phyloP scores from a whole-genome alignment of 108 stramenopile species.

The Skeletonema marinoi region DNA sequence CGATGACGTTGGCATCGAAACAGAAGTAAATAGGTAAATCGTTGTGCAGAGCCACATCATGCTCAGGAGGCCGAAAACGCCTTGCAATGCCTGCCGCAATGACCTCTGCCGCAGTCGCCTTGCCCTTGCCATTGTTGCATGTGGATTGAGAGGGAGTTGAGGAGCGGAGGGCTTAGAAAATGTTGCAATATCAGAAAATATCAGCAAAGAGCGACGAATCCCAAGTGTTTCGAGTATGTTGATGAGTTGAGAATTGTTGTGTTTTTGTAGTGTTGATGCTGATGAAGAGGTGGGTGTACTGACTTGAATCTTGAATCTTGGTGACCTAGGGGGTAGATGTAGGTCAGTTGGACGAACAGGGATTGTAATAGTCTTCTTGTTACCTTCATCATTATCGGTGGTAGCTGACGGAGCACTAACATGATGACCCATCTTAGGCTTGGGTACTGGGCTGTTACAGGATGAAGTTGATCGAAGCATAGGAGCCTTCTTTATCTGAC shows the following conservation, averaged over 20 bases:
- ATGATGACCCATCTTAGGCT: background rate
- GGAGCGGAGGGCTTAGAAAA: too few relatives aligned
- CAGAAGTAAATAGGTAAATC: too few relatives aligned
- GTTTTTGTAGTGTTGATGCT: background rate
- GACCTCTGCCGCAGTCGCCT: too few relatives aligned
- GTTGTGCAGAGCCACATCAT: too few relatives aligned
- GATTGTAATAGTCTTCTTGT: background rate
- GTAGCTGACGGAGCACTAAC: background rate
- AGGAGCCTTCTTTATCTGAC: background rate
- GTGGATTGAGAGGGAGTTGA: too few relatives aligned
- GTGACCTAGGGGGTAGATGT: background rate
- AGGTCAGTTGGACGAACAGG: background rate
- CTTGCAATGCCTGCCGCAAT: too few relatives aligned
- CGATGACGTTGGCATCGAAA: too few relatives aligned
- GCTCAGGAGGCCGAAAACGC: too few relatives aligned
- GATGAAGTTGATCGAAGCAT: background rate
- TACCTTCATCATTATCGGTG: background rate
- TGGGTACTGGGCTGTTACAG: background rate
- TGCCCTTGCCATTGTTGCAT: too few relatives aligned
- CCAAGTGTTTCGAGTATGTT: background rate
- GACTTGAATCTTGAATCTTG: background rate
- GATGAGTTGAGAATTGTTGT: background rate
- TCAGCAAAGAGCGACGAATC: too few relatives aligned
- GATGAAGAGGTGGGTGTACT: background rate
- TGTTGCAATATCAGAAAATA: too few relatives aligned